Base-by-base conservation (phyloP, 495 filamentous ascomycete genomes). In the Glonium stellatum region DNA sequence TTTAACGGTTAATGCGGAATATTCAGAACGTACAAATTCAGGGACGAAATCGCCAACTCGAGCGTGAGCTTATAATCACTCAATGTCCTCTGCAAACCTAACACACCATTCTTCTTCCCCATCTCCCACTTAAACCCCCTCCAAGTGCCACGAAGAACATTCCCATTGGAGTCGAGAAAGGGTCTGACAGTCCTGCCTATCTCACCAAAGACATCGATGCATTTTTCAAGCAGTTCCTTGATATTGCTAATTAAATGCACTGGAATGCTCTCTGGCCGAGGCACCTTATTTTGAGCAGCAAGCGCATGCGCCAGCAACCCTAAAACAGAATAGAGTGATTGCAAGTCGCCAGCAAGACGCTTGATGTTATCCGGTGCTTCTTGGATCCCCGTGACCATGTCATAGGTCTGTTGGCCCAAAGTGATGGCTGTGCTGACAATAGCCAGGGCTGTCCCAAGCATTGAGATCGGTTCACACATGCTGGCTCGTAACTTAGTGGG, bases 81-180 rank as follows among this genome's bases (percentile, higher is more conserved):
- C n/a, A 59, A 34, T 12, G 34, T 15, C 5, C 31, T 37, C 35
- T 54, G 57, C 21, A 59, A 31, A 2, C 12, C 37, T 8, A 15
- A 41, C 23, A 59, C 48, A 35, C 13, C 39, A 51, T 11, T 48
- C 21, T 59, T 54, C 25, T 41, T 59, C 25, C n/a, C 48, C 18
- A 59, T 50, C 22, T 53, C 57, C 57, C 57, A 59, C n/a, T 53
- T 52, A 21, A 59, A 25, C n/a, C 57, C 48, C 19, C 25, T 59
- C 48, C 18, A 25, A 23, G 25, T 23, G 6, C 25, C 25, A 15
- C 48, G 48, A 9, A 51, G 48, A 8, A 22, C 57, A 54, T 42
- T 59, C 21, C 42, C 56, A 21, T 59, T 50, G 34, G 6, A 23
- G 12, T 59, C 57, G 3, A 53, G 4, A 53, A 53, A 59, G 9